Evolutionary conservation across 495 filamentous ascomycete species (phyloP), one percentile per base, ranked within the genome.

Genomic region (Neurospora cerealis): DNA sequence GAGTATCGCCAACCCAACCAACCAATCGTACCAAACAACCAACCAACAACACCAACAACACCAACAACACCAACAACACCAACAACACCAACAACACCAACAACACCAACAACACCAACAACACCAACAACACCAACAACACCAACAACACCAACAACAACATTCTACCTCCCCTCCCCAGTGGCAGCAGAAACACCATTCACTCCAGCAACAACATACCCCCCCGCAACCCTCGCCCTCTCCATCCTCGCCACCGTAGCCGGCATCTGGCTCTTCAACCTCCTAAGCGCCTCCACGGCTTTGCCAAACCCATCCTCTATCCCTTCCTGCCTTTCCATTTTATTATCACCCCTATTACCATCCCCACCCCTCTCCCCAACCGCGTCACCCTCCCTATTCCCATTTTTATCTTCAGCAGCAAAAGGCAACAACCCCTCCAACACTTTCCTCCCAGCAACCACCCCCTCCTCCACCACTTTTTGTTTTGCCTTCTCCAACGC

Each of bases 161-260:
- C n/a, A n/a, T 2, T 34, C 54, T 62, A 62, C 28, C 54, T 32
- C 13, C 54, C 28, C 28, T 34, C 54, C 6, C 54, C 28, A 62
- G 54, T 3, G 6, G 54, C 54, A 32, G 24, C 81, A 69, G 79
- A 76, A 6, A 85, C 84, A 80, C 87, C 88, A 74, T 89, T 89
- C 66, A 86, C 86, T 13, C 46, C 81, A 34, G 80, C 81, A 69
- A 81, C 76, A 4, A 85, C 85, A 80, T 88, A 88, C 74, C 89
- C 89, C 62, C 89, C 93, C 70, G 91, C 93, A 69, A 86, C 86
- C 74, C 86, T 84, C 71, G 92, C 93, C 83, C 93, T 86, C 85
- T 96, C 93, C 83, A 93, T 89, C 82, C 88, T 91, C 69, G 92
- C 93, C 73, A 94, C 88, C 46, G 90, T 90, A 70, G 89, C 89